These are phyloP conservation scores for Penicillium sclerotiorum DNA, from an alignment of 2,329 filamentous ascomycete species.

Conservation along the genomic window DNA sequence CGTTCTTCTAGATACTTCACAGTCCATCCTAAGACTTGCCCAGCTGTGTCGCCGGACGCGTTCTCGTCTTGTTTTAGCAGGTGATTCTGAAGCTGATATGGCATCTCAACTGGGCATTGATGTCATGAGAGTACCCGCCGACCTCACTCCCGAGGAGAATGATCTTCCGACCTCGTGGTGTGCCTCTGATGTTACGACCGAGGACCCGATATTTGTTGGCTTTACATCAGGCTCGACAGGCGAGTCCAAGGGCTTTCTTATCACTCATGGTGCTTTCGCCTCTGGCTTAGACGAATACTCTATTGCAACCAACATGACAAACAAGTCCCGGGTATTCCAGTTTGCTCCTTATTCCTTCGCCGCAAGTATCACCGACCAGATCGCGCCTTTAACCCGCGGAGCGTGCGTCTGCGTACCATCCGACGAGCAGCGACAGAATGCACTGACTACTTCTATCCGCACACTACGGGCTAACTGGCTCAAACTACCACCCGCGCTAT, in stretches of 20 bases:
- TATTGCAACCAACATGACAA: neutral
- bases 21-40: neutral
- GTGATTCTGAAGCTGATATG: too few species aligned
- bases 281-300: neutral
- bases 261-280: constrained; percentile 29
- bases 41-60: neutral
- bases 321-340: constrained; percentile 13
- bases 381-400: constrained; percentile 16
- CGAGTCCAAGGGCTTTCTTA: constrained; percentile 46
- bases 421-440: constrained; percentile 14
- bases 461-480: constrained; percentile 14
- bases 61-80: too few species aligned
- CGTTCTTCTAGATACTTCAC: neutral
- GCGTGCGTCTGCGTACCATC: constrained; percentile 17
- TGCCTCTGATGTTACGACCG: neutral
- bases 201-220: constrained; percentile 38
- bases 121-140: too few species aligned
- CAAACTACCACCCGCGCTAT: constrained; percentile 22
- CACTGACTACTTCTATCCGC: neutral
- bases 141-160: too few species aligned
- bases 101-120: too few species aligned
- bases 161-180: too few species aligned
- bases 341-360: constrained; percentile 24
- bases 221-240: constrained; percentile 53
- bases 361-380: constrained; percentile 17